Percentiles rank a stretch among this genome's conserved stretches.
Evolutionary conservation across 345 rosid genomes (phyloP).

Genomic region (Theobroma cacao): DNA sequence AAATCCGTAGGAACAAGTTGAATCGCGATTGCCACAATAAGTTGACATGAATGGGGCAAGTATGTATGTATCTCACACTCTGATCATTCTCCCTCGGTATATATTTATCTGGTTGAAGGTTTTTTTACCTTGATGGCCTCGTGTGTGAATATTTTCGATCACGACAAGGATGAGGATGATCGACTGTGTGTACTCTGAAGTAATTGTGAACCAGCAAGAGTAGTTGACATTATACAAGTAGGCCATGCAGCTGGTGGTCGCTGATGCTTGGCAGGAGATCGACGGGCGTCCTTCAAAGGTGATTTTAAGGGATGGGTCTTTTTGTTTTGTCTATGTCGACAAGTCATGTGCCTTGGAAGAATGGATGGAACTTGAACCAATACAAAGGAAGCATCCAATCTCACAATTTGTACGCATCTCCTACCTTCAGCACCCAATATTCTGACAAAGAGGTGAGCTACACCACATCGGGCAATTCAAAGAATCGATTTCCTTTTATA

Average conservation of each 20-base stretch:
- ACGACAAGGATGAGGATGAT: too few relatives aligned
- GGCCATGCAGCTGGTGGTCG: background rate
- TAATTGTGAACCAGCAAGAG: background rate
- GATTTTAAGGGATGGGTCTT: background rate
- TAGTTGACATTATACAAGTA: too few relatives aligned
- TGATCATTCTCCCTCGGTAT: background rate
- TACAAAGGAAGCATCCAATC: background rate
- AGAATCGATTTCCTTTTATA: too few relatives aligned
- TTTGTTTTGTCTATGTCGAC: background rate
- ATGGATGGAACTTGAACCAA: background rate
- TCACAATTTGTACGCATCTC: background rate
- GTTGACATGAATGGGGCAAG: background rate
- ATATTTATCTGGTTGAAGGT: too few relatives aligned
- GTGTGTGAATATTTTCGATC: background rate
- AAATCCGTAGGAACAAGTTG: background rate
- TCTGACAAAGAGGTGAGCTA: background rate
- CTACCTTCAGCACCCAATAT: background rate
- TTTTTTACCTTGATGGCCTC: background rate
- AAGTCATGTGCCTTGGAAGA: background rate
- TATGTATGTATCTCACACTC: background rate
- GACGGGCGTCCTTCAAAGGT: background rate
- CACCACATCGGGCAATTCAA: too few relatives aligned
- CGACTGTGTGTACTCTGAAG: too few relatives aligned
- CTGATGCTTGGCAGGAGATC: background rate
- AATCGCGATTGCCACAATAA: background rate